phyloP scores from a whole-genome alignment of 2,329 filamentous ascomycete species.

The Botrytis deweyae region DNA sequence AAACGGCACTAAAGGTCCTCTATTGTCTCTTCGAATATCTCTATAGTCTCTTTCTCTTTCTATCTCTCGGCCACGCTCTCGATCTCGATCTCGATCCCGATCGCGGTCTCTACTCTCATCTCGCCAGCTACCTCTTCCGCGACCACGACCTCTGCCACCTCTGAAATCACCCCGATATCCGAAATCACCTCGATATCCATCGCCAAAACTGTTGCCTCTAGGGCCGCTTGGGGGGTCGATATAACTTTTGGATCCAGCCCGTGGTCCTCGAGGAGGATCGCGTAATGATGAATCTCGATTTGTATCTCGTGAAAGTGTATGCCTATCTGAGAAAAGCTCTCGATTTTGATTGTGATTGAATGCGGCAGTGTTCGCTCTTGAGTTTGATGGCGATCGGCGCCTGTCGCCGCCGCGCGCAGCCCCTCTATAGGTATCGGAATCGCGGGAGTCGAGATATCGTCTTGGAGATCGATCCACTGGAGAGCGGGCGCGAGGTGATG shows the following conservation, averaged over 20 bases:
- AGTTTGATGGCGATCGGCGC: slow-evolving; percentile 50
- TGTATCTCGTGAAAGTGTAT: slow-evolving; percentile 28
- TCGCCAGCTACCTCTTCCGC: slow-evolving; percentile 42
- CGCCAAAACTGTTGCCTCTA: slow-evolving; percentile 63
- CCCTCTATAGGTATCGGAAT: slow-evolving; percentile 32
- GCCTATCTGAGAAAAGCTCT: slow-evolving; percentile 19
- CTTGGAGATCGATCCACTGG: slow-evolving; percentile 21
- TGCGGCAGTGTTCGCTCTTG: slow-evolving; percentile 30
- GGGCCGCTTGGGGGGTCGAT: slow-evolving; percentile 64
- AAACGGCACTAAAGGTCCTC: slow-evolving; percentile 16
- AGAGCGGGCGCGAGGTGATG: slow-evolving; percentile 41
- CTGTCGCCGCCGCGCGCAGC: slow-evolving; percentile 35
- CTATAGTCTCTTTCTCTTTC: slow-evolving; percentile 49
- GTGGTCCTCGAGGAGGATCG: slow-evolving; percentile 79
- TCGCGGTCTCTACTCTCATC: slow-evolving; percentile 59
- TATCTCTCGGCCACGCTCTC: slow-evolving; percentile 54
- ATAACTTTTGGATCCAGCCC: slow-evolving; percentile 53
- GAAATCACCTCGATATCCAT: slow-evolving; percentile 59
- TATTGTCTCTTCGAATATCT: slow-evolving; percentile 37
- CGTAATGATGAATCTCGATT: slow-evolving; percentile 47
- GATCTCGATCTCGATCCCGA: slow-evolving; percentile 62
- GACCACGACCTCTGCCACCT: slow-evolving; percentile 51
- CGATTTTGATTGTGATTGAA: slow-evolving; percentile 18
- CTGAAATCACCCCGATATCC: slow-evolving; percentile 55
- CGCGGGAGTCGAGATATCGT: slow-evolving; percentile 21